Evolutionary conservation across 257 asterid species (phyloP), one percentile per base, ranked within the genome.

Genomic region (Thymus quinquecostatus): DNA sequence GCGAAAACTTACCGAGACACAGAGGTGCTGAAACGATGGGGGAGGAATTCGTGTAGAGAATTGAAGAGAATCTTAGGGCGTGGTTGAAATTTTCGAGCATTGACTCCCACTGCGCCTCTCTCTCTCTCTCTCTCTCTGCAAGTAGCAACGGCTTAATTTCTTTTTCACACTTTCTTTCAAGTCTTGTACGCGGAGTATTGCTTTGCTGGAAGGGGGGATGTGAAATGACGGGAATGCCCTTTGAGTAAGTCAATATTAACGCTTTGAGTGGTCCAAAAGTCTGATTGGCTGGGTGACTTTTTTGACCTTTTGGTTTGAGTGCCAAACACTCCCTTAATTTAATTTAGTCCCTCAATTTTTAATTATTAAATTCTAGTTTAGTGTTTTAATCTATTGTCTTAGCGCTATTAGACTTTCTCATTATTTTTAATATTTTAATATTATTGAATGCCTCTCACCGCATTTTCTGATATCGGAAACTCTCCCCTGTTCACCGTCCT

Each of bases 131-230:
- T n/a, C 58, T 66, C 73, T 53, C 56, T 80, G 69, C 82, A 78
- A 80, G 33, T 81, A 78, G 89, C 91, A 87, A 89, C 96, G 95
- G 96, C 83, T 65, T 87, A 75, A 74, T 82, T 80, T 79, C 61
- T 73, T 78, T 70, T 72, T 78, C 72, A 57, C 76, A 69, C 71
- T 73, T 60, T 60, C 71, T 73, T 60, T 60, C 33, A 78, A 71
- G 79, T 75, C 76, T 68, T 71, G 12, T 28, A 84, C 83, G 86
- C 82, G 85, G 80, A 71, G 1, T 55, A 21, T 30, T 0, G 70
- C 66, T 40, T 48, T 11, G 76, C 47, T 69, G 69, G 69, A 9
- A 9, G 14, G 11, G 0, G 21, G 21, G 21, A 21, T 21, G 0
- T n/a, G 57, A 57, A 79, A 66, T 70, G 6, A 69, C 85, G 0